Base-by-base conservation (phyloP, 495 filamentous ascomycete species). In the Paragyromitra xinjiangensis region DNA sequence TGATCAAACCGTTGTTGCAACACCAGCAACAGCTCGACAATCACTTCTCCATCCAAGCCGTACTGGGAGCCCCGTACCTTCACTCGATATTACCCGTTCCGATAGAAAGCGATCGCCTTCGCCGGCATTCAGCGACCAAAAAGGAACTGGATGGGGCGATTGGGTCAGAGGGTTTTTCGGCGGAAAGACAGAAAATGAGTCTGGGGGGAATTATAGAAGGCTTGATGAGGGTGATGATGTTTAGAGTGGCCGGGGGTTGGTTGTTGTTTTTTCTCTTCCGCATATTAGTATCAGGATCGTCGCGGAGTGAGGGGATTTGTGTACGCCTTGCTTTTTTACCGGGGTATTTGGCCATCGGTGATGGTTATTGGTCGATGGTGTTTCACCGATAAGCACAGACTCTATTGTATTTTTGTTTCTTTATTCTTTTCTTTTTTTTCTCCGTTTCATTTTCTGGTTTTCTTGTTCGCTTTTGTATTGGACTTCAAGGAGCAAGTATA, bases 11-110 rank as follows among this genome's bases (percentile, higher is more conserved):
- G 79, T 70, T 55, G 71, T 70, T 29, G 58, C 80, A 62, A 82
- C 80, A 45, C 80, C 80, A 53, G 64, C 75, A 39, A 82, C 80
- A 9, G 80, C 75, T 45, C 51, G 53, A 48, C 65, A 78, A 14
- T 81, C 80, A 1, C 66, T 82, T 14, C 68, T 82, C 45, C 74
- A 78, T 44, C 64, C 69, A 56, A 81, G 80, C 53, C 87, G 88
- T 14, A 81, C 87, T 14, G 90, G 90, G 29, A 90, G 84, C 77
- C 88, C 89, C 19, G 92, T 93, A 70, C 91, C 92, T 6, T 90
- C 90, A 9, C 86, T 94, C 45, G 90, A 93, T 79, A 91, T 94
- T 64, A 87, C 92, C 55, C 91, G 91, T 3, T 91, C 92, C 0
- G 85, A 86, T 62, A 84, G 88, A 2, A 79, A 81, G 64, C 53